Base-by-base conservation (phyloP, 2,329 filamentous ascomycete genomes). In the Onygenales sp. region DNA sequence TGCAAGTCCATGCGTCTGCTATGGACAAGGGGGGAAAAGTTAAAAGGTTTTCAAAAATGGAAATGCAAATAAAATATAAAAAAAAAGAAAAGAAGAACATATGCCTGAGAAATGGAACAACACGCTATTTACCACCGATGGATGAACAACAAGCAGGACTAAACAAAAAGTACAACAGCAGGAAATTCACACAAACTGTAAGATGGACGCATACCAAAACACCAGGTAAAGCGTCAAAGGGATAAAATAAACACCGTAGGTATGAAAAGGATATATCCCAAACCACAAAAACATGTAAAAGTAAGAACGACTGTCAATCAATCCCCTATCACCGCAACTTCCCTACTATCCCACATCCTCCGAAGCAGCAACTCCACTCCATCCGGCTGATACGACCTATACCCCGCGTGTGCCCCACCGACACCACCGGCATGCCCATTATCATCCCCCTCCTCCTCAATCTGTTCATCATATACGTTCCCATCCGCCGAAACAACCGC, bases 321-420 rank as follows among this genome's bases (percentile, higher is more conserved):
- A 42, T 59, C 56, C 9, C 66, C 65, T 27, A 63, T 65, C 13
- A 62, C 63, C 14, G 70, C 65, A 4, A 72, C 67, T 52, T 72
- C 69, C 46, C 70, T 67, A 52, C 68, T 72, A 46, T 73, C 69
- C 70, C 70, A 73, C 60, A 73, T 69, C 46, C 70, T 67, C 42
- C 70, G 68, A 51, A 73, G 63, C 61, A 73, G 65, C 60, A 73
- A 62, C 36, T 70, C 70, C 4, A 60, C 56, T 52, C 70, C 69
- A 49, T 58, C 65, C 2, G 65, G 57, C 14, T 59, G 59, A 39
- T 64, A 63, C 32, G 56, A 59, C 7, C 57, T 61, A 40, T 40
- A 40, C 14, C 37, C 37, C 37, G 37, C 37, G 21, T 49, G 17
- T 11, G 37, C 21, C 32, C 27, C 33, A 37, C 13, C 39, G 37